Evolutionary conservation across 2,329 filamentous ascomycete genomes (phyloP).

Genomic region (Claviceps spartinae): DNA sequence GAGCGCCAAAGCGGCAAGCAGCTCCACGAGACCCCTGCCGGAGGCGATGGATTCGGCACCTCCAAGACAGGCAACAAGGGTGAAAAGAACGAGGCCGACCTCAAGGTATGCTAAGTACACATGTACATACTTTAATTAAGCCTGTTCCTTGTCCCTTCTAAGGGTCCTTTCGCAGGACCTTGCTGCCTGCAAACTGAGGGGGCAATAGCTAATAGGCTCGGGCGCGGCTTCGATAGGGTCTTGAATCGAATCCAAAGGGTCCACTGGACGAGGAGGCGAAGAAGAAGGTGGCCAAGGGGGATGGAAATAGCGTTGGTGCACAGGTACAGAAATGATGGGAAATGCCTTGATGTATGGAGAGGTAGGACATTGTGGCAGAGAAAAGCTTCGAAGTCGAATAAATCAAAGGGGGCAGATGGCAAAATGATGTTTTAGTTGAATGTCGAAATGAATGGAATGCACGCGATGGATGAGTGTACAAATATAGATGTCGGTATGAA

Average conservation of each 20-base stretch:
- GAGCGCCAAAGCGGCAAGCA: constrained; percentile 54
- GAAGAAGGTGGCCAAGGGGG: constrained; percentile 45
- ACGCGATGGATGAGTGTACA: too few species aligned
- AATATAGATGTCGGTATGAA: too few species aligned
- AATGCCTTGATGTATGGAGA: not conserved
- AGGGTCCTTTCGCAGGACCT: too few species aligned
- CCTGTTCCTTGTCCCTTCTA: not conserved
- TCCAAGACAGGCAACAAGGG: constrained; percentile 41
- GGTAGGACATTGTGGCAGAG: too few species aligned
- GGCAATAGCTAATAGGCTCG: not conserved
- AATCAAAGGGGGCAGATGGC: too few species aligned
- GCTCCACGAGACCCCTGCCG: constrained; percentile 40
- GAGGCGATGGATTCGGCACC: constrained; percentile 44
- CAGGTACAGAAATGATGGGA: constrained; percentile 3
- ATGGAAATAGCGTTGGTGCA: constrained; percentile 6
- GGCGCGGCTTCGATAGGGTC: constrained; percentile 21
- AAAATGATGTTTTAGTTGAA: too few species aligned
- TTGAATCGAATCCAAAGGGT: constrained; percentile 53
- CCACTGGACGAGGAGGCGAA: constrained; percentile 46
- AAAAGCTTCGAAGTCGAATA: too few species aligned
- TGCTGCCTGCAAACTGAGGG: too few species aligned
- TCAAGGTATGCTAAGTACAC: constrained; percentile 28
- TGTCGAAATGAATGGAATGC: too few species aligned
- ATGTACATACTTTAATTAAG: not conserved
- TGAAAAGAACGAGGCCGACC: constrained; percentile 34